A percentile compares a stretch with the other conserved stretches of the same genome.
Conservation (phyloP, 2,329 filamentous ascomycete species). For the Trichoderma sp. region DNA sequence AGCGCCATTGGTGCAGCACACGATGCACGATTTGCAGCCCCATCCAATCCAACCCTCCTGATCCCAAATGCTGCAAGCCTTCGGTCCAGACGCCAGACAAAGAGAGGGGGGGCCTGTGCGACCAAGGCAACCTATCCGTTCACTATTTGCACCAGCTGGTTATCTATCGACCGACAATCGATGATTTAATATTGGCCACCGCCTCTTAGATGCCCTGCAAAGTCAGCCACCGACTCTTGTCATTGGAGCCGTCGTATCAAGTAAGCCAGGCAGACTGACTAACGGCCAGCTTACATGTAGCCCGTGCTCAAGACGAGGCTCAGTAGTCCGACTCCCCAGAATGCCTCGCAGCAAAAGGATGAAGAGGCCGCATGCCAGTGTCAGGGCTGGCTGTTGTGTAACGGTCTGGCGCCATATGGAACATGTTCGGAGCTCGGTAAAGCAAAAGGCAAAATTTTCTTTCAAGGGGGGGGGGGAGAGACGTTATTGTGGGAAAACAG, state of each 20-base stretch:
- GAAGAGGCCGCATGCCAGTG: neutral
- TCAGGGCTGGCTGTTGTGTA: neutral
- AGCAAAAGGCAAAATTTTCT: neutral
- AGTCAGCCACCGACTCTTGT: neutral
- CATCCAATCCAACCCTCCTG: neutral
- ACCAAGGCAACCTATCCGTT: neutral
- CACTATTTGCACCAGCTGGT: neutral
- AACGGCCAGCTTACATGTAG: neutral
- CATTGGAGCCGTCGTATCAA: neutral
- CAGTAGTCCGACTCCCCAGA: neutral
- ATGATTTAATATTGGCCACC: neutral
- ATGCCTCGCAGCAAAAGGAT: neutral
- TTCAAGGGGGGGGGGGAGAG: neutral
- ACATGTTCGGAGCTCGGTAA: conserved; percentile 3
- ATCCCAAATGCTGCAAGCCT: conserved; percentile 13
- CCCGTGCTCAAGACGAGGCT: neutral
- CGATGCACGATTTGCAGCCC: neutral
- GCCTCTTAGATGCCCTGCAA: neutral
- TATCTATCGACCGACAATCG: neutral
- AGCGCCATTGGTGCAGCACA: neutral
- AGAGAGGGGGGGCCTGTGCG: neutral
- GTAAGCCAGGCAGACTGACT: neutral
- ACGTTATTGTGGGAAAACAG: neutral
- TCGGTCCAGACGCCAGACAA: neutral
- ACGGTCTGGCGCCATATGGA: neutral